Evolutionary conservation across 2,329 filamentous ascomycete genomes (phyloP), one percentile per base, ranked within the genome.

Genomic region (Colletotrichum echinochloae): DNA sequence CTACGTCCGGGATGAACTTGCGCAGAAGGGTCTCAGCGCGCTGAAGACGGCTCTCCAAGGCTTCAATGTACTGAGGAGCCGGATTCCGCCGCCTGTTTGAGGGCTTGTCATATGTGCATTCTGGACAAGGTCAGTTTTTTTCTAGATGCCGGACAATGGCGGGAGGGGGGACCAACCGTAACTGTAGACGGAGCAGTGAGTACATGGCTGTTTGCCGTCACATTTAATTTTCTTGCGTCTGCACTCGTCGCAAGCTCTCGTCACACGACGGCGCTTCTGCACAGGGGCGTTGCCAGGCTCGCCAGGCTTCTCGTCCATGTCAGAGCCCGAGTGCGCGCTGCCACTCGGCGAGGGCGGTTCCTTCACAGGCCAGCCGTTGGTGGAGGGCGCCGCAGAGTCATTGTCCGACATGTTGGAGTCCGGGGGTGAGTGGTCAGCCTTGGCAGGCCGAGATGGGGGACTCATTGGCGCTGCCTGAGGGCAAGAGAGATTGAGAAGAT

Each of bases 151-250:
- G 23, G 14, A 1, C 6, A 35, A 33, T 44, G 7, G n/a, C 8
- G 18, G 39, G 44, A 9, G 41, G 18, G 56, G 72, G n/a, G 54
- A 76, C 87, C 78, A 87, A 98, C 96, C 95, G 85, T 99, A 99
- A 79, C 94, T 98, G 81, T 99, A 99, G 60, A 98, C 94, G 14
- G 95, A 97, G 81, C 96, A 99, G 81, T 98, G 96, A 0, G 95
- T 98, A 81, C 93, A 96, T 12, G 93, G 93, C 79, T 95, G 92
- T 80, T 94, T 94, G 75, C 92, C 93, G 79, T 95, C 92, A 76
- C 92, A 95, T 79, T 95, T 95, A 77, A 95, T 95, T 81, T 95
- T 95, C 80, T 95, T 95, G 74, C 92, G 88, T 67, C 93, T 88
- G 78, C 93, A 95, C 80, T 95, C 92, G 76, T 94, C 93, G 81